A percentile compares a stretch with the other conserved stretches of the same genome.
Evolutionary conservation across 345 rosid genomes (phyloP).

Genomic region (Salix brachista): DNA sequence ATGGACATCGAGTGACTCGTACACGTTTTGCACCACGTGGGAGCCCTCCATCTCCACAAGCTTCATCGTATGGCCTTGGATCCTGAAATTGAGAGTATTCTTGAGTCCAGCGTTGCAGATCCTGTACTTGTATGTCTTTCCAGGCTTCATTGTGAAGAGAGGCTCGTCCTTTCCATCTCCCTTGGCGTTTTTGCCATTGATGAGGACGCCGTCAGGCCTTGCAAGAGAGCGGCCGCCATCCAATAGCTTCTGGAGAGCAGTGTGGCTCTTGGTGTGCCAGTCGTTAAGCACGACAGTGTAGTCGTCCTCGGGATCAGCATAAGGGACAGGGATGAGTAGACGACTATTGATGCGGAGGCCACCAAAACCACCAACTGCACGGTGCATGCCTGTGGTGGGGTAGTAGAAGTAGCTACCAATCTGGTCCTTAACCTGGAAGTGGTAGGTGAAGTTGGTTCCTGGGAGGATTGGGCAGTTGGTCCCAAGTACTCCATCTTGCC

Average conservation of each 20-base stretch:
- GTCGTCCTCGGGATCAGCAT: conserved; percentile 32
- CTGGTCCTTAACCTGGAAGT: conserved; percentile 37
- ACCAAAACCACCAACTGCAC: conserved; percentile 26
- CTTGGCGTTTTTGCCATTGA: conserved; percentile 22
- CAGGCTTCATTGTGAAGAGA: conserved; percentile 30
- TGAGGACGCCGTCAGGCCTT: conserved; percentile 28
- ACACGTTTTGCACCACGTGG: conserved; percentile 27
- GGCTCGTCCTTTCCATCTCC: conserved; percentile 20
- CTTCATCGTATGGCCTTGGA: conserved; percentile 30
- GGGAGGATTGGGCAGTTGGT: conserved; percentile 31
- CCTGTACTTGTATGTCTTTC: conserved; percentile 34
- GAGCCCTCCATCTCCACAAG: conserved; percentile 36
- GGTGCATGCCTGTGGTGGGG: conserved; percentile 22
- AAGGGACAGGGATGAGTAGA: conserved; percentile 31
- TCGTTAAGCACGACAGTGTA: conserved; percentile 29
- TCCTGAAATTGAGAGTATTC: conserved; percentile 29
- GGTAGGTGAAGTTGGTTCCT: conserved; percentile 32
- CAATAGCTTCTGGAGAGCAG: conserved; percentile 13
- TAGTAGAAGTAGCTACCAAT: conserved; percentile 33
- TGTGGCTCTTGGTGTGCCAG: conserved; percentile 27
- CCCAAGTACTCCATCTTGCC: conserved; percentile 31
- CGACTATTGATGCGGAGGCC: conserved; percentile 35
- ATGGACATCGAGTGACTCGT: conserved; percentile 31
- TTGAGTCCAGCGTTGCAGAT: conserved; percentile 30
- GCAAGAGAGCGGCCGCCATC: conserved; percentile 26